Conservation (phyloP, 257 asterid species). For the Nicotiana tabacum region DNA sequence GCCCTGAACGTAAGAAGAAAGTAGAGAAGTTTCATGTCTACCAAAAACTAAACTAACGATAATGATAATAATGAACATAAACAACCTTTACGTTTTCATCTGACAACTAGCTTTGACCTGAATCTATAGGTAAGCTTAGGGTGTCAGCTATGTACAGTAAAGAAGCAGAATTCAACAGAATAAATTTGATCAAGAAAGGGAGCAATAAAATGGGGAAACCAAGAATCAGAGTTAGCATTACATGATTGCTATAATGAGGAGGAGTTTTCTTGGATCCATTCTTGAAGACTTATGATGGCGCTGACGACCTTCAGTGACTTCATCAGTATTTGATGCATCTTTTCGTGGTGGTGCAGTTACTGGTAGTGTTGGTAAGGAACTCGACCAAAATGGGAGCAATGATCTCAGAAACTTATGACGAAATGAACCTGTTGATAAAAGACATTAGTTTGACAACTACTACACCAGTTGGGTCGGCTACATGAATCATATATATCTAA, state of each 20-base stretch:
- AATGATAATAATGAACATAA: background rate
- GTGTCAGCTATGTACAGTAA: background rate
- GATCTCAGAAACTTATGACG: conserved; percentile 77
- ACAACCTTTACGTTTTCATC: background rate
- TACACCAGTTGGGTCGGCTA: background rate
- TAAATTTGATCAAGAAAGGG: background rate
- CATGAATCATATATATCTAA: background rate
- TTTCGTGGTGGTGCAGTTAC: conserved; percentile 87
- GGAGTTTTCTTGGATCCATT: conserved; percentile 94
- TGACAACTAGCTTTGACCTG: background rate
- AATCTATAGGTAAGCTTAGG: background rate
- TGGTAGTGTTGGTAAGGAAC: conserved; percentile 80
- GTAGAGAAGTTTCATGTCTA: conserved; percentile 7
- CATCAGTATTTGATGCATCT: conserved; percentile 62
- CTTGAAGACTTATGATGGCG: conserved; percentile 71
- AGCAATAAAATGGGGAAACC: background rate
- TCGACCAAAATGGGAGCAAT: conserved; percentile 92
- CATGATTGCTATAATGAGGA: conserved; percentile 78
- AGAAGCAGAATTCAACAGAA: background rate
- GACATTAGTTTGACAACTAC: conserved; percentile 15
- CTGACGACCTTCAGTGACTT: conserved; percentile 60
- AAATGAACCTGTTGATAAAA: conserved; percentile 51
- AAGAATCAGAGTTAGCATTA: conserved; percentile 25
- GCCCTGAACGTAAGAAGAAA: conserved; percentile 52
- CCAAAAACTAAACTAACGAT: background rate